These are phyloP conservation scores for Candida vaughaniae DNA, from an alignment of 805 yeast species.

Conservation along the genomic window DNA sequence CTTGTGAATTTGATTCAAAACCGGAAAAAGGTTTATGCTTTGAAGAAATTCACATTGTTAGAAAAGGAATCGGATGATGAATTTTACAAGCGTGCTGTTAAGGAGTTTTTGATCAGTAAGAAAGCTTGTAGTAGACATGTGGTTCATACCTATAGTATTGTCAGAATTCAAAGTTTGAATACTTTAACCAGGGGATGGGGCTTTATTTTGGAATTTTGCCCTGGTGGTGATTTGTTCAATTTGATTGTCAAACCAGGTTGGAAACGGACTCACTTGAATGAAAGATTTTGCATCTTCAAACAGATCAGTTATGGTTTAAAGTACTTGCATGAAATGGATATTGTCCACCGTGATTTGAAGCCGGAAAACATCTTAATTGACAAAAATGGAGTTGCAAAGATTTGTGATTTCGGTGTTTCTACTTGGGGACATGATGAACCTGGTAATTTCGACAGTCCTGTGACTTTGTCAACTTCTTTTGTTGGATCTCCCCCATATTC, in stretches of 20 bases:
- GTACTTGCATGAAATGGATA: slow-evolving; percentile 61
- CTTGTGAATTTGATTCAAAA: slow-evolving; percentile 33
- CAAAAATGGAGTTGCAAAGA: slow-evolving; percentile 57
- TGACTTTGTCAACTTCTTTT: slow-evolving; percentile 43
- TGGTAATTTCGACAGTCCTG: slow-evolving; percentile 46
- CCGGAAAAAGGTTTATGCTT: slow-evolving; percentile 54
- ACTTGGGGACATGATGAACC: slow-evolving; percentile 58
- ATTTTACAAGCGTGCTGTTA: slow-evolving; percentile 62
- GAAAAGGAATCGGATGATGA: slow-evolving; percentile 61
- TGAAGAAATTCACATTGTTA: slow-evolving; percentile 63
- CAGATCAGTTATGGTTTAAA: slow-evolving; percentile 63
- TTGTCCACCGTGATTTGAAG: slow-evolving; percentile 72
- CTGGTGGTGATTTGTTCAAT: slow-evolving; percentile 60
- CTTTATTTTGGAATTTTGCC: slow-evolving; percentile 62
- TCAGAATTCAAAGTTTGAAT: slow-evolving; percentile 57
- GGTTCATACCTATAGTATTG: slow-evolving; percentile 51
- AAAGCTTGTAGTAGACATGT: slow-evolving; percentile 59
- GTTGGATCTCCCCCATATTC: slow-evolving; percentile 83
- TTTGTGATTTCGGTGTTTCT: slow-evolving; percentile 78
- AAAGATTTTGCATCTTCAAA: slow-evolving; percentile 66
- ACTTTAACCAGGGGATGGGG: slow-evolving; percentile 73
- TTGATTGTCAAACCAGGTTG: slow-evolving; percentile 58
- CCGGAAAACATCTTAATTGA: slow-evolving; percentile 71
- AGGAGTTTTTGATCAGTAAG: slow-evolving; percentile 64
- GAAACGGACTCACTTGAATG: slow-evolving; percentile 50